phyloP scores from a whole-genome alignment of 495 filamentous ascomycete genomes.

The Penicillium argentinense region DNA sequence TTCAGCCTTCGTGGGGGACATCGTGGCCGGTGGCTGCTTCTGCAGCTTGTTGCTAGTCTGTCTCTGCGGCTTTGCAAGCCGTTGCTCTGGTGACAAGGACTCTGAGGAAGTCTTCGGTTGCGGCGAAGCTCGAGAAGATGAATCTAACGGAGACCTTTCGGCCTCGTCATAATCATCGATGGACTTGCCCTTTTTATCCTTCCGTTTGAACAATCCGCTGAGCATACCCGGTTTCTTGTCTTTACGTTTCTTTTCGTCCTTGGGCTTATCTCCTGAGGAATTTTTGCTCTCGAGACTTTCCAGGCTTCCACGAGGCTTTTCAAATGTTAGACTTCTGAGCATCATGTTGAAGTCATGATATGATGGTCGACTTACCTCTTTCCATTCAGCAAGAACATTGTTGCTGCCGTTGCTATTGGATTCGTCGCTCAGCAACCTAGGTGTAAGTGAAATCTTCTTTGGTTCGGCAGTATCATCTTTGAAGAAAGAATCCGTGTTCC shows the following conservation, averaged over 20 bases:
- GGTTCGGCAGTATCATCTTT: constrained; percentile 94
- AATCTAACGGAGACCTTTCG: constrained; percentile 61
- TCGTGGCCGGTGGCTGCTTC: constrained; percentile 34
- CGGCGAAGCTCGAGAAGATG: constrained; percentile 48
- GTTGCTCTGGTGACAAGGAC: constrained; percentile 34
- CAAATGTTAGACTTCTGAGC: constrained; percentile 53
- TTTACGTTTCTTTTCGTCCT: constrained; percentile 84
- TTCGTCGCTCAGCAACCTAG: constrained; percentile 90
- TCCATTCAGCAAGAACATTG: constrained; percentile 61
- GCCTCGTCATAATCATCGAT: constrained; percentile 65
- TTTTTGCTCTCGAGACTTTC: constrained; percentile 54
- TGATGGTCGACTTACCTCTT: constrained; percentile 55
- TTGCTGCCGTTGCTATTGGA: constrained; percentile 43
- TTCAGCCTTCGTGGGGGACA: constrained; percentile 45
- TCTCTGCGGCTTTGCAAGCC: constrained; percentile 68
- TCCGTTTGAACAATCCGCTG: constrained; percentile 91
- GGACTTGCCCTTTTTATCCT: constrained; percentile 78
- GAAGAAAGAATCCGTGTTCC: constrained; percentile 94
- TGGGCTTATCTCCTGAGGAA: constrained; percentile 52
- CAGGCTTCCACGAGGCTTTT: constrained; percentile 41
- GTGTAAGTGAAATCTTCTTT: constrained; percentile 95
- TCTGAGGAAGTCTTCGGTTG: constrained; percentile 54
- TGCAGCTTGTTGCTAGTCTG: constrained; percentile 41
- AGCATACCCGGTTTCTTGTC: constrained; percentile 92
- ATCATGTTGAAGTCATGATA: constrained; percentile 27